Conservation (phyloP, 2,329 filamentous ascomycete species). For the Parasarocladium wereldwijsianum region DNA sequence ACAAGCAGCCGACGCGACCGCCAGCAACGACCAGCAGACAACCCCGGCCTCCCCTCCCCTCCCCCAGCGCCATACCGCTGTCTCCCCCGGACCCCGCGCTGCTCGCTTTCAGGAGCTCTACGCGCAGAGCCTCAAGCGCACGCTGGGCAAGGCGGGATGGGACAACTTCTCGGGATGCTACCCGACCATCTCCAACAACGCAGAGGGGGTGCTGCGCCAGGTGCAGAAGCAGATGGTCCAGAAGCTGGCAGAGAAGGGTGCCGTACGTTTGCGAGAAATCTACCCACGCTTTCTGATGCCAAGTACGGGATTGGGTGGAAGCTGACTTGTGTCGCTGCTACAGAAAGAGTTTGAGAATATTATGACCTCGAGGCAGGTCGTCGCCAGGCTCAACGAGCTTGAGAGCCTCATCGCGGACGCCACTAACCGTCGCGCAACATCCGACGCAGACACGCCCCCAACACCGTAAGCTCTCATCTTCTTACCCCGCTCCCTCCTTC, state of each 20-base stretch:
- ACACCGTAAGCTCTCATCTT: constrained; percentile 25
- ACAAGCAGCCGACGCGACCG: background rate
- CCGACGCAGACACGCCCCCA: constrained; percentile 18
- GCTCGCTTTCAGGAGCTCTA: constrained; percentile 38
- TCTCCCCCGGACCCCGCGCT: constrained; percentile 42
- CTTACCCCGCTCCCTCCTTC: background rate
- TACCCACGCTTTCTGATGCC: background rate
- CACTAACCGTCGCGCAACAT: constrained; percentile 12
- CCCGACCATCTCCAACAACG: constrained; percentile 38
- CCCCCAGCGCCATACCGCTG: constrained; percentile 24
- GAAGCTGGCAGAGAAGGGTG: constrained; percentile 36
- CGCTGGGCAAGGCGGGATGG: constrained; percentile 39
- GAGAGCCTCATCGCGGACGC: constrained; percentile 41
- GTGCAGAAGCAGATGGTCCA: constrained; percentile 45
- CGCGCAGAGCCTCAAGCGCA: constrained; percentile 33
- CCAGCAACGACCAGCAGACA: constrained; percentile 2
- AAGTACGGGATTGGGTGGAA: background rate
- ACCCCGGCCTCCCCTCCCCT: constrained; percentile 19
- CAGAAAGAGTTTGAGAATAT: constrained; percentile 44
- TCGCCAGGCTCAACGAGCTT: constrained; percentile 43
- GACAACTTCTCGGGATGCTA: constrained; percentile 47
- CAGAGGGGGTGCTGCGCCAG: constrained; percentile 34
- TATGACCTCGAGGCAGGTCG: constrained; percentile 33
- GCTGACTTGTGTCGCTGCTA: background rate
- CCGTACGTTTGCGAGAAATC: constrained; percentile 17